Evolutionary conservation across 108 stramenopile genomes (phyloP).

Genomic region (Nitzschia palea): DNA sequence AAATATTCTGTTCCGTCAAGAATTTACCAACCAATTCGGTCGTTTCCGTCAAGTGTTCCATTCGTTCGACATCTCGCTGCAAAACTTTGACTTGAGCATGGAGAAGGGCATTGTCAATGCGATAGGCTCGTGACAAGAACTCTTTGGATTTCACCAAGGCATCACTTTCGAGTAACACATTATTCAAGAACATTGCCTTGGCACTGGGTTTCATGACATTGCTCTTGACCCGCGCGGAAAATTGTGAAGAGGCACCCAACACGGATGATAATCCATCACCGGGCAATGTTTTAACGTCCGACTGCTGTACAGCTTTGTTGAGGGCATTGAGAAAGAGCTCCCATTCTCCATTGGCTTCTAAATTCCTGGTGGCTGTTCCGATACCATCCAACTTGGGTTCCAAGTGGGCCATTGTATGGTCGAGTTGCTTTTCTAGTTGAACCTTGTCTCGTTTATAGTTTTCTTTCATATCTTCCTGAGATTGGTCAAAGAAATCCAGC

Average conservation of each 20-base stretch:
- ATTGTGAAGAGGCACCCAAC: not conserved
- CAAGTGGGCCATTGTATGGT: constrained; percentile 10
- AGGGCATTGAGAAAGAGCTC: constrained; percentile 38
- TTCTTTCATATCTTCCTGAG: constrained; percentile 25
- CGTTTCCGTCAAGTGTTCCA: constrained; percentile 19
- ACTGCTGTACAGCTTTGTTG: constrained; percentile 9
- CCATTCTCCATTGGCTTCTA: constrained; percentile 31
- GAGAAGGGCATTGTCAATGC: constrained; percentile 48
- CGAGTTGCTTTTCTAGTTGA: constrained; percentile 14
- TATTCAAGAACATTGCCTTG: constrained; percentile 19
- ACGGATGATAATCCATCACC: constrained; percentile 1
- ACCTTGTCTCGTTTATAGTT: constrained; percentile 11
- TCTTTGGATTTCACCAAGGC: constrained; percentile 5
- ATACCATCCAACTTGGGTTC: constrained; percentile 23
- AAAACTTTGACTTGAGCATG: constrained; percentile 31
- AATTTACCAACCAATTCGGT: constrained; percentile 26
- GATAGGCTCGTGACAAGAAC: constrained; percentile 38
- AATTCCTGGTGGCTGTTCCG: constrained; percentile 13
- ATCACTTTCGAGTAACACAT: constrained; percentile 4
- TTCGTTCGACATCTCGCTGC: constrained; percentile 33
- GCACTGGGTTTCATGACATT: constrained; percentile 19
- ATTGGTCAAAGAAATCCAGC: constrained; percentile 38
- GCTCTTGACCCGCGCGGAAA: not conserved
- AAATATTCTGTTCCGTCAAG: constrained; percentile 40
- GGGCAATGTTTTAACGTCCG: not conserved